Conservation (phyloP, 164 flowering plant species). For the Buxus sempervirens region DNA sequence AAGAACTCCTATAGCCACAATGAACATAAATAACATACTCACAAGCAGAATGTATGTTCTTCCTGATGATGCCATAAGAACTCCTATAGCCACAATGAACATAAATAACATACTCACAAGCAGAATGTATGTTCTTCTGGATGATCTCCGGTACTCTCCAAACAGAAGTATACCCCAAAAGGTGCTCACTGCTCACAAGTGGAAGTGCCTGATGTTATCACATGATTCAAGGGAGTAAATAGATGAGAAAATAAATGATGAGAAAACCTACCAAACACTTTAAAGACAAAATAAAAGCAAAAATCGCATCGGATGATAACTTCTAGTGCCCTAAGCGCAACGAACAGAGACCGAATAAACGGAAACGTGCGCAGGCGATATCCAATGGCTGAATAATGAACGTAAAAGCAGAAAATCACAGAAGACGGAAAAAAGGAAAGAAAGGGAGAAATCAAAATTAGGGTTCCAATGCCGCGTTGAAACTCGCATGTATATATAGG, state of each 20-base stretch:
- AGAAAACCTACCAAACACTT: too few relatives aligned
- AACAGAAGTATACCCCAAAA: slow-evolving; percentile 87
- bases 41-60: slow-evolving; percentile 65
- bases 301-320: too few relatives aligned
- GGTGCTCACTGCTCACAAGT: slow-evolving; percentile 88
- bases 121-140: slow-evolving; percentile 62
- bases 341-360: too few relatives aligned
- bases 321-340: too few relatives aligned
- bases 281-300: too few relatives aligned
- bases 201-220: slow-evolving; percentile 73
- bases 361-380: too few relatives aligned
- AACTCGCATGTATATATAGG: too few relatives aligned
- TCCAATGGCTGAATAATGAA: too few relatives aligned
- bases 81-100: slow-evolving; percentile 78
- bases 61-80: slow-evolving; percentile 83
- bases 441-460: too few relatives aligned
- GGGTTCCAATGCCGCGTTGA: too few relatives aligned
- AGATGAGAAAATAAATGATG: neutral
- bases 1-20: slow-evolving; percentile 74
- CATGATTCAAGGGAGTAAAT: neutral
- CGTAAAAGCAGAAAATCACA: too few relatives aligned
- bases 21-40: slow-evolving; percentile 77
- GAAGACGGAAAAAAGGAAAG: too few relatives aligned
- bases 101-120: slow-evolving; percentile 71
- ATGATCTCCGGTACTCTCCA: slow-evolving; percentile 89